Evolutionary conservation across 2,329 filamentous ascomycete genomes (phyloP).

Genomic region (Teratosphaeriaceae sp.): DNA sequence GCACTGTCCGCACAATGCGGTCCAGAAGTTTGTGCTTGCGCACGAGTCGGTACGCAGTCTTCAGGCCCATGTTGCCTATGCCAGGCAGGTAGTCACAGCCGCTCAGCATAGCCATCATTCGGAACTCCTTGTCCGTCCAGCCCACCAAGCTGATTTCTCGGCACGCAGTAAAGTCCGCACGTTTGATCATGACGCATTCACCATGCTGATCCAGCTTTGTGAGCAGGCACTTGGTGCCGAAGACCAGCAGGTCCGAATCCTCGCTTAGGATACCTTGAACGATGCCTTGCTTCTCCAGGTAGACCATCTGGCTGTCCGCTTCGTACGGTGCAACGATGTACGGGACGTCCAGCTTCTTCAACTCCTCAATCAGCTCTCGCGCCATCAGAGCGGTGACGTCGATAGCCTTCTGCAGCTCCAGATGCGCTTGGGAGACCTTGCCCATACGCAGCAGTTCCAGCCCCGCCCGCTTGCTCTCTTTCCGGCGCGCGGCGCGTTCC

Average conservation of each 20-base stretch:
- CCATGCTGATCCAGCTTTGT: conserved; percentile 95
- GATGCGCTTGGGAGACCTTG: conserved; percentile 69
- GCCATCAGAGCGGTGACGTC: conserved; percentile 98
- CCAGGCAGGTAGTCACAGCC: conserved; percentile 93
- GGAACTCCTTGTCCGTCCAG: conserved; percentile 87
- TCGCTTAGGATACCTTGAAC: conserved; percentile 89
- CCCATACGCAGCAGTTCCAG: conserved; percentile 76
- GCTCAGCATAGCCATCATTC: conserved; percentile 92
- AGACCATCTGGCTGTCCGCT: conserved; percentile 93
- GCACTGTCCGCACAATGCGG: conserved; percentile 70
- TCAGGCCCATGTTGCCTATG: conserved; percentile 79
- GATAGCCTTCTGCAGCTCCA: conserved; percentile 88
- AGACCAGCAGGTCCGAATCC: conserved; percentile 92
- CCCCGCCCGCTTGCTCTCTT: conserved; percentile 68
- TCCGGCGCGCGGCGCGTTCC: conserved; percentile 65
- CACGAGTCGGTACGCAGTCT: conserved; percentile 86
- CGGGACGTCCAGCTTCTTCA: conserved; percentile 71
- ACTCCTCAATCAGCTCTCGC: conserved; percentile 78
- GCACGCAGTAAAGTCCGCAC: conserved; percentile 80
- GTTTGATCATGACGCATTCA: conserved; percentile 85
- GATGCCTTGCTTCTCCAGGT: conserved; percentile 78
- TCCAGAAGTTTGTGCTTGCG: conserved; percentile 87
- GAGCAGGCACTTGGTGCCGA: conserved; percentile 81
- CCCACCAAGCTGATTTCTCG: conserved; percentile 82
- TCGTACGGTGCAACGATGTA: conserved; percentile 97